Evolutionary conservation across 2,329 filamentous ascomycete genomes (phyloP).

Genomic region (Colletotrichum trifolii): DNA sequence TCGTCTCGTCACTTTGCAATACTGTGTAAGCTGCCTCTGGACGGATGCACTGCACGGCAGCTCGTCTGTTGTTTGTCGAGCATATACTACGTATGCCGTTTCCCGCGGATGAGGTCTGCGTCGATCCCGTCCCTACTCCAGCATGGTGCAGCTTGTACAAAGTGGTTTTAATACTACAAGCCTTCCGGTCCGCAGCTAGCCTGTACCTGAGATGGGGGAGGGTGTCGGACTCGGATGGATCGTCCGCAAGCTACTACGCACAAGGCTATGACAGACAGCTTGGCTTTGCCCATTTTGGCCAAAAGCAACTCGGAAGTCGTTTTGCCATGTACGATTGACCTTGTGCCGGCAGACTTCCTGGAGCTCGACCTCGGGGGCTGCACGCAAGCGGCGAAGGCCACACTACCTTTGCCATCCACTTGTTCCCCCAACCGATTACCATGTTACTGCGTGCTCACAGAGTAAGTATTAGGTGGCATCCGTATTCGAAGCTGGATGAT

Average conservation of each 20-base stretch:
- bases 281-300: slow-evolving; percentile 18
- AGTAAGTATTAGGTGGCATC: no score
- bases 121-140: neutral
- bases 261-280: slow-evolving; percentile 17
- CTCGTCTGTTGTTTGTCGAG: no score
- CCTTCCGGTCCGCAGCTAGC: no score
- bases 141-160: no score
- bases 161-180: no score
- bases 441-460: no score
- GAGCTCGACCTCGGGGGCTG: slow-evolving; percentile 1
- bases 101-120: neutral
- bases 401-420: slow-evolving; percentile 8
- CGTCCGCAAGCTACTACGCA: neutral
- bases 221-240: neutral
- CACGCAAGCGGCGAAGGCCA: slow-evolving; percentile 30
- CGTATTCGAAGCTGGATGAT: no score
- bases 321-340: slow-evolving; percentile 22
- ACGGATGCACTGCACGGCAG: neutral
- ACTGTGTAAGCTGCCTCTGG: slow-evolving; percentile 8
- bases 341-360: slow-evolving; percentile 27
- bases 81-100: no score
- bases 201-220: neutral
- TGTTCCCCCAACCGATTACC: neutral
- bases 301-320: slow-evolving; percentile 7
- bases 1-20: neutral